Base-by-base conservation (phyloP, 805 yeast species). In the Cyberlindnera galapagoensis region DNA sequence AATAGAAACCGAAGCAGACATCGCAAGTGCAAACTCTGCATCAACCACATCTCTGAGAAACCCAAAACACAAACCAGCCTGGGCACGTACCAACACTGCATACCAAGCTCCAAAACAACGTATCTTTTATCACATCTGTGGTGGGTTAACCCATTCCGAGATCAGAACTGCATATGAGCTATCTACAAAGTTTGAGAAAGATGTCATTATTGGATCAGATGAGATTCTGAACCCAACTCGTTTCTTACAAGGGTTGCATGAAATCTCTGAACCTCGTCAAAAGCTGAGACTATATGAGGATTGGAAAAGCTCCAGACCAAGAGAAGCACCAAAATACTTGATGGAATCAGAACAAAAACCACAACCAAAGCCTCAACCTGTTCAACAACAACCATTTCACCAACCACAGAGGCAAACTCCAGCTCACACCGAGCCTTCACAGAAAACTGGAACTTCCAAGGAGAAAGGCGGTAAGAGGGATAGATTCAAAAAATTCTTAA, bases 101-200 rank as follows among this genome's bases (percentile, higher is more conserved):
- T 49, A 43, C 24, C 59, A 53, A 28, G 61, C 60, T 3, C 62
- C 65, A 28, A 64, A 76, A 43, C 95, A 85, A 51, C 64, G 92
- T 30, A 64, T 88, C 7, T 72, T 88, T 43, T 73, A 87, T 35
- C 92, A 76, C 50, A 71, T 86, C 18, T 80, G 94, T 2, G 99
- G 99, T 15, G 98, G 97, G 7, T 58, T 83, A 14, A 85, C 97
- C 0, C 74, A 80, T 43, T 71, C 88, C 3, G 99, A 92, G 56
- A 61, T 81, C 18, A 71, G 90, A 40, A 69, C 84, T 9, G 76
- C 79, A 4, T 79, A 83, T 46, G 90, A 84, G 41, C 65, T 86
- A 28, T 71, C 85, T 7, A 57, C 62, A 12, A 55, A 67, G 27
- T 65, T 74, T 36, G 74, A 80, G 48, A 79, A 75, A 51, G 95